phyloP scores from a whole-genome alignment of 1,284 basidiomycete species.

The Sanguinoderma infundibulare region DNA sequence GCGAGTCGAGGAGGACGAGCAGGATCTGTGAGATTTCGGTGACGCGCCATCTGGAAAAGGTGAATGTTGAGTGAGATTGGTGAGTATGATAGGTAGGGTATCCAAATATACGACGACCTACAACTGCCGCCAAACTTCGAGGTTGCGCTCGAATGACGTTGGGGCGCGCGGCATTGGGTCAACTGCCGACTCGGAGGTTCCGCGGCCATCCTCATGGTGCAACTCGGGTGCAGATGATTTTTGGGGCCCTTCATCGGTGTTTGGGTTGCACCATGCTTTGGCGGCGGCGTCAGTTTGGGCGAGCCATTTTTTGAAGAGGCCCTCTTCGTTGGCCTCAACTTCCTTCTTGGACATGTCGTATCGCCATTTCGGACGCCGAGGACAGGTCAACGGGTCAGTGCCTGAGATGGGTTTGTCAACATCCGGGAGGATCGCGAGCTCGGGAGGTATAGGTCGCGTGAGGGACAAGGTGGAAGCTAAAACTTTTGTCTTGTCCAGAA shows the following conservation, averaged over 20 bases:
- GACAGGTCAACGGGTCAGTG: constrained; percentile 48
- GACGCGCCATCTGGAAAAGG: constrained; percentile 77
- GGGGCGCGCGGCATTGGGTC: constrained; percentile 61
- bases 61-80: constrained; percentile 4
- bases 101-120: constrained; percentile 43
- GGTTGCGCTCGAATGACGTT: constrained; percentile 86
- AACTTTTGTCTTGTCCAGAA: constrained; percentile 65
- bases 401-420: constrained; percentile 3
- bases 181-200: constrained; percentile 21
- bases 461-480: constrained; percentile 62
- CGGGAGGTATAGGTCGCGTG: constrained; percentile 59
- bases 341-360: constrained; percentile 85
- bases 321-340: constrained; percentile 88
- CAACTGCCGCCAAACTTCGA: constrained; percentile 93
- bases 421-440: constrained; percentile 47
- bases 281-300: constrained; percentile 60
- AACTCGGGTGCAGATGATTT: constrained; percentile 22
- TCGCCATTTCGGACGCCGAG: constrained; percentile 81
- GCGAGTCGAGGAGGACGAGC: constrained; percentile 84
- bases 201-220: constrained; percentile 26
- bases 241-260: constrained; percentile 13
- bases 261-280: constrained; percentile 53
- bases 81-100: not conserved
- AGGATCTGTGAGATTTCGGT: constrained; percentile 86
- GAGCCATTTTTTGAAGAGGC: constrained; percentile 78